Evolutionary conservation across 2,329 filamentous ascomycete species (phyloP).

Genomic region (Talaromyces amestolkiae): DNA sequence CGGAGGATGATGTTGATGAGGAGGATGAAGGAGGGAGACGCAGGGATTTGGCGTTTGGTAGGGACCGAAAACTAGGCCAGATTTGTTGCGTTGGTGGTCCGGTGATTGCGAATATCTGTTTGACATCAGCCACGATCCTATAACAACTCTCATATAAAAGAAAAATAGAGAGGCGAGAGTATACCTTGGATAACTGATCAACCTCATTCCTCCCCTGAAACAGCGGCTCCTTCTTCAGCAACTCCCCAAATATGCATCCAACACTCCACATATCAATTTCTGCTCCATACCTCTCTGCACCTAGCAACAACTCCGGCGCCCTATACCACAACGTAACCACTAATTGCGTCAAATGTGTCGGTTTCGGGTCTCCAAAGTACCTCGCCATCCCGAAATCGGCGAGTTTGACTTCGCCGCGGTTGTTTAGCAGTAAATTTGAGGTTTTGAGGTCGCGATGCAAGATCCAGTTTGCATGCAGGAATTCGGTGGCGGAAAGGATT

Average conservation of each 20-base stretch:
- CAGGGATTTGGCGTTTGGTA: slow-evolving; percentile 81
- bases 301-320: slow-evolving; percentile 83
- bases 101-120: slow-evolving; percentile 75
- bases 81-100: slow-evolving; percentile 77
- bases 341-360: slow-evolving; percentile 77
- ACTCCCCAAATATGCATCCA: slow-evolving; percentile 92
- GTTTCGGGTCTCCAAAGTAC: slow-evolving; percentile 73
- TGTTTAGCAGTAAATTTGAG: slow-evolving; percentile 90
- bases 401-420: slow-evolving; percentile 89
- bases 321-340: slow-evolving; percentile 98
- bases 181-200: slow-evolving; percentile 71
- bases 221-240: slow-evolving; percentile 77
- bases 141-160: no score
- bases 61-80: slow-evolving; percentile 82
- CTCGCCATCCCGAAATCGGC: slow-evolving; percentile 98
- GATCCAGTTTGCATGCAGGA: slow-evolving; percentile 87
- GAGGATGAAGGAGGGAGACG: slow-evolving; percentile 56
- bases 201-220: slow-evolving; percentile 91
- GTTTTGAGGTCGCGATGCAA: slow-evolving; percentile 92
- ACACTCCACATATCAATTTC: slow-evolving; percentile 94
- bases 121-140: background rate
- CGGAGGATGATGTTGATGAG: slow-evolving; percentile 33
- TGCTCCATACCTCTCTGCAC: slow-evolving; percentile 68
- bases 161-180: background rate
- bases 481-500: slow-evolving; percentile 73